Percentiles rank a stretch among this genome's conserved stretches.
phyloP scores from a whole-genome alignment of 192 early-diverging fungal genomes.

The Tieghemiomyces parasiticus region DNA sequence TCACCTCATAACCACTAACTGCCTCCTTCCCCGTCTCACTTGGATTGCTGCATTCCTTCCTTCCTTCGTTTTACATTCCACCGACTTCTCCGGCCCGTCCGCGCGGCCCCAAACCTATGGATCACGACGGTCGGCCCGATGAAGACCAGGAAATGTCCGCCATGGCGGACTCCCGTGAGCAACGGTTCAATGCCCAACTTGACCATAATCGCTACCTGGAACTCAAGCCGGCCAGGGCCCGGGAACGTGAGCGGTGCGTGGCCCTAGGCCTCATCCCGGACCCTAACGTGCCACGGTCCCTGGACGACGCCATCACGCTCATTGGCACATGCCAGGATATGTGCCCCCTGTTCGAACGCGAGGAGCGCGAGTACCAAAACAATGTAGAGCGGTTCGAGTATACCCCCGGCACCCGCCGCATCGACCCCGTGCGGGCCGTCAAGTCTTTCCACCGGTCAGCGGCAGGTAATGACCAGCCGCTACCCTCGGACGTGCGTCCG shows the following conservation, averaged over 20 bases:
- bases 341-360: slow-evolving; percentile 79
- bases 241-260: slow-evolving; percentile 47
- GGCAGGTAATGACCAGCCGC: slow-evolving; percentile 67
- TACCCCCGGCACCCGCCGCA: slow-evolving; percentile 36
- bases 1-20: too few species aligned
- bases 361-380: slow-evolving; percentile 68
- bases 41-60: too few species aligned
- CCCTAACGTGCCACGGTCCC: slow-evolving; percentile 28
- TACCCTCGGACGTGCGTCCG: slow-evolving; percentile 83
- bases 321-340: slow-evolving; percentile 71
- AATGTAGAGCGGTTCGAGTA: slow-evolving; percentile 55
- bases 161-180: too few species aligned
- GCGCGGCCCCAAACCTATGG: too few species aligned
- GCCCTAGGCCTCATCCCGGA: slow-evolving; percentile 39
- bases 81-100: too few species aligned
- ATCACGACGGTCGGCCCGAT: too few species aligned
- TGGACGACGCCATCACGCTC: slow-evolving; percentile 54
- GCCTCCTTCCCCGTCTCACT: too few species aligned
- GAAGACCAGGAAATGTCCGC: too few species aligned
- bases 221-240: slow-evolving; percentile 45
- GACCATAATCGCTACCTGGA: slow-evolving; percentile 22
- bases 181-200: slow-evolving; percentile 26
- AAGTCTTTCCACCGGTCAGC: slow-evolving; percentile 75
- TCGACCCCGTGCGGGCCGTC: slow-evolving; percentile 54
- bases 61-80: too few species aligned